Conservation (phyloP, 306 rosid species). For the Corylus americana region DNA sequence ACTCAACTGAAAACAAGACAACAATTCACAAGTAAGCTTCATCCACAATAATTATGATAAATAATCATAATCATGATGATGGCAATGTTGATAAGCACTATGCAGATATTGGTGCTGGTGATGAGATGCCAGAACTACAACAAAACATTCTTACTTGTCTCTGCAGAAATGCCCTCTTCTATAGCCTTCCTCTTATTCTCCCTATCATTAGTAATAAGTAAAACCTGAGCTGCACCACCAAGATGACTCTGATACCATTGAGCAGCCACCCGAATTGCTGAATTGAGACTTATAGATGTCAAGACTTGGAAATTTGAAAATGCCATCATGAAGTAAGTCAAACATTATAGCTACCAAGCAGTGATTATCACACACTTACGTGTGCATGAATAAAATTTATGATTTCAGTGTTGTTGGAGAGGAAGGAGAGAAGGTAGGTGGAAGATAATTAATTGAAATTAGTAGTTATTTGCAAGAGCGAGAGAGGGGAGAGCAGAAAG, state of each 20-base stretch:
- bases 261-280: conserved; percentile 95
- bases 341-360: neutral
- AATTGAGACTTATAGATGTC: conserved; percentile 35
- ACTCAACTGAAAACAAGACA: conserved; percentile 69
- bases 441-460: neutral
- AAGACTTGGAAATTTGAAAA: conserved; percentile 13
- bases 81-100: conserved; percentile 10
- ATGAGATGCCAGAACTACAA: conserved; percentile 24
- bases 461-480: neutral
- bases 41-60: conserved; percentile 4
- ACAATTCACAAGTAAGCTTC: conserved; percentile 25
- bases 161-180: conserved; percentile 90
- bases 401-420: neutral
- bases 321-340: neutral
- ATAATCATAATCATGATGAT: neutral
- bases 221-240: conserved; percentile 64
- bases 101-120: conserved; percentile 2
- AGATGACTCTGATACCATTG: conserved; percentile 98
- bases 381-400: neutral
- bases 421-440: neutral
- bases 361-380: neutral
- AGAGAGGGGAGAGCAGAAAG: neutral
- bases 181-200: conserved; percentile 88
- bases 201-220: conserved; percentile 86
- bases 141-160: conserved; percentile 61